These are phyloP conservation scores for California macrophylla DNA, from an alignment of 441 rosid genomes.

Conservation along the genomic window DNA sequence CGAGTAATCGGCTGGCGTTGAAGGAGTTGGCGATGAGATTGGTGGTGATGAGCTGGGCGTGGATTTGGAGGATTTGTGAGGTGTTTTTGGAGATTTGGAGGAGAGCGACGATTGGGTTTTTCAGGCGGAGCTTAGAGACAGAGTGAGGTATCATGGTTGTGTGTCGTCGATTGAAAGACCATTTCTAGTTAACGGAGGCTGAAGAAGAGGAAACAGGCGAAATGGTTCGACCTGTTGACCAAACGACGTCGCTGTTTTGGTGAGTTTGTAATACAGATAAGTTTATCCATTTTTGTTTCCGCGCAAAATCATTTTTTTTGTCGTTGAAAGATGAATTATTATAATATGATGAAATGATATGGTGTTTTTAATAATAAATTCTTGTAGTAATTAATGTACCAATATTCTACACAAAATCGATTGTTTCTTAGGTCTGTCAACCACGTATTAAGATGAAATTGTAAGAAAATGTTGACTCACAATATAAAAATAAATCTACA, in stretches of 20 bases:
- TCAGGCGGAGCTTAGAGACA: background rate
- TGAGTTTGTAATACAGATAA: too few relatives aligned
- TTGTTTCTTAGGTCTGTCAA: too few relatives aligned
- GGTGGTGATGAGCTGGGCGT: slow-evolving; percentile 22
- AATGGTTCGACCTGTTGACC: background rate
- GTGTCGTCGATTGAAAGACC: background rate
- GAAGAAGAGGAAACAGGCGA: background rate
- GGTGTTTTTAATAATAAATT: too few relatives aligned
- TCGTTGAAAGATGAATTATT: too few relatives aligned
- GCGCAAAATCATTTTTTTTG: too few relatives aligned
- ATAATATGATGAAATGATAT: too few relatives aligned
- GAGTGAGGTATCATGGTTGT: slow-evolving; percentile 6
- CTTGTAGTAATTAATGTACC: too few relatives aligned
- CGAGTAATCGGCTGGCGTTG: slow-evolving; percentile 11
- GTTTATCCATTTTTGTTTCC: too few relatives aligned
- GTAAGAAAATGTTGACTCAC: too few relatives aligned
- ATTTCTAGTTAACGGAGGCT: background rate
- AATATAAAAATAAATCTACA: too few relatives aligned
- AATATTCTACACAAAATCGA: too few relatives aligned
- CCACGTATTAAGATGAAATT: too few relatives aligned
- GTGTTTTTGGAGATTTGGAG: slow-evolving; percentile 16
- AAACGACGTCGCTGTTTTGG: background rate
- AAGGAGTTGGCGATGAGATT: slow-evolving; percentile 13
- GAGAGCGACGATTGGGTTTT: slow-evolving; percentile 14
- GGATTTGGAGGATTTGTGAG: slow-evolving; percentile 19